Evolutionary conservation across 148 eudicot species (phyloP), one percentile per base, ranked within the genome.

Genomic region (Suaeda aralocaspica): DNA sequence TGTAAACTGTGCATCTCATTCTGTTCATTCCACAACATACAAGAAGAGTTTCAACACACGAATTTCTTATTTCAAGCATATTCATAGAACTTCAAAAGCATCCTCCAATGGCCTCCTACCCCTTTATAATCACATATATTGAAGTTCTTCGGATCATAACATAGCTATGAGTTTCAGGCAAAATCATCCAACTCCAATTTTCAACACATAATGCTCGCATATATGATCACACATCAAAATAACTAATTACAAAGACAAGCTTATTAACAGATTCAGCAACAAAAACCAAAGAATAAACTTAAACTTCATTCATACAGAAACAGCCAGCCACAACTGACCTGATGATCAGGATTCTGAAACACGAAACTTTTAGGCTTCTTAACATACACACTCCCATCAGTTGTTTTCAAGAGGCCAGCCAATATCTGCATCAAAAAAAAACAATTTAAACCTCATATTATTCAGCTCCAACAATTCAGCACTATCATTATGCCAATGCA

Each of bases 291-390:
- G 51, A 10, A 28, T 18, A 8, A 30, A 15, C 36, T 26, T 48
- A 28, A 18, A 1, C 26, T 33, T 25, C 16, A 56, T 34, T 44
- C 64, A 30, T 2, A 31, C 69, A 6, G 70, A 77, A 61, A 57
- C 16, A 67, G 42, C 41, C 11, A 11, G 41, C 22, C 28, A 45
- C 58, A 64, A 73, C 81, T 72, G 61, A 90, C 98, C 95, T 93
- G 98, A 82, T 93, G 98, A 81, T 93, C 98, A 1, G 98, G 98
- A 79, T 93, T 93, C 79, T 93, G 98, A 67, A 93, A 93, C 24
- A 88, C 98, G 72, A 88, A 93, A 80, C 98, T 90, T 81, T 84
- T 90, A 4, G 96, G 96, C 66, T 80, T 93, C 82, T 70, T 78
- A 66, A 88, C 92, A 59, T 77, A 68, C 78, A 90, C 69, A 73